Percentiles rank a stretch among this genome's conserved stretches.
Conservation (phyloP, 2,329 filamentous ascomycete genomes). For the Tolypocladium cylindrosporum region DNA sequence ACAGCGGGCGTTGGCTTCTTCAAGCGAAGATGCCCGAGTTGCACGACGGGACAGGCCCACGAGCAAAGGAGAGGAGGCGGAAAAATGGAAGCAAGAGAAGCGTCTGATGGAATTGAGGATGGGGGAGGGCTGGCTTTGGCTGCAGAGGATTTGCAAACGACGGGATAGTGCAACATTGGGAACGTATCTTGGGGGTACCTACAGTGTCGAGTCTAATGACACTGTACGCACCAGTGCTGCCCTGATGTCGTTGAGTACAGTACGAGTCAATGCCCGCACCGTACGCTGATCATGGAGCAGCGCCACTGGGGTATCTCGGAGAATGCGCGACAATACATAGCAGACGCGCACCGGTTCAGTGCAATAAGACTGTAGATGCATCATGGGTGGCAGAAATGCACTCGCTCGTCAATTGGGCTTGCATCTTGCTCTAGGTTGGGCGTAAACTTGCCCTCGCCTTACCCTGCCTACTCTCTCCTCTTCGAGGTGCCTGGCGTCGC, state of each 20-base stretch:
- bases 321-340: background rate
- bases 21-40: background rate
- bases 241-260: background rate
- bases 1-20: background rate
- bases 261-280: background rate
- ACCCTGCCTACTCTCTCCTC: background rate
- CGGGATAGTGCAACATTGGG: background rate
- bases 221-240: background rate
- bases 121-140: background rate
- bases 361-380: background rate
- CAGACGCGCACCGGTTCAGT: background rate
- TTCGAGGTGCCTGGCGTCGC: background rate
- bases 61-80: background rate
- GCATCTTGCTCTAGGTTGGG: background rate
- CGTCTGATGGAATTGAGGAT: background rate
- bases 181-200: background rate
- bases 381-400: background rate
- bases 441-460: background rate
- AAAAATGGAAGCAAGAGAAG: background rate
- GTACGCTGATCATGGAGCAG: background rate
- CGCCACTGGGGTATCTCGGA: background rate
- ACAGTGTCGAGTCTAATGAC: background rate
- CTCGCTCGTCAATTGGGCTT: background rate
- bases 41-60: background rate
- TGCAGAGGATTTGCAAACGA: background rate